phyloP scores from a whole-genome alignment of 495 filamentous ascomycete species.

The Durotheca rogersii region DNA sequence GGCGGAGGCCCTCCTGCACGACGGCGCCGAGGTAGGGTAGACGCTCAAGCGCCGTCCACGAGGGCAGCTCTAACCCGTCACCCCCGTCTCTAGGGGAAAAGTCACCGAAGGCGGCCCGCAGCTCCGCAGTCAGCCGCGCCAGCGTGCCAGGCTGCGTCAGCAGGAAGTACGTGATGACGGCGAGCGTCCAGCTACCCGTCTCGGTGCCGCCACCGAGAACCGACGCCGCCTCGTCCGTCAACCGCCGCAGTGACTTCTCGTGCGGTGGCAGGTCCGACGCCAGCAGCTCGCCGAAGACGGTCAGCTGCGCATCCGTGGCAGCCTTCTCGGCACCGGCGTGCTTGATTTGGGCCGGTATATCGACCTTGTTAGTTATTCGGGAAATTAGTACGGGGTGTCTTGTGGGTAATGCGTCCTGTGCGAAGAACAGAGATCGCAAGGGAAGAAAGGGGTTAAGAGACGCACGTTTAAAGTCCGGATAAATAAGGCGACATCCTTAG shows the following conservation, averaged over 20 bases:
- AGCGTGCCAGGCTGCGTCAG: conserved; percentile 36
- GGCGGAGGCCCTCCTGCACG: conserved; percentile 46
- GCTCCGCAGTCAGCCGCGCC: conserved; percentile 36
- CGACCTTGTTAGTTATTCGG: no score
- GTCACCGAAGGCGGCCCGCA: conserved; percentile 26
- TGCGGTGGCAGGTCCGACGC: conserved; percentile 39
- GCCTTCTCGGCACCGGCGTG: conserved; percentile 3
- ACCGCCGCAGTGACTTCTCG: conserved; percentile 38
- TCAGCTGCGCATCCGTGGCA: conserved; percentile 1
- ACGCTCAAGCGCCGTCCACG: conserved; percentile 31
- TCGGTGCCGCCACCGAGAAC: conserved; percentile 53
- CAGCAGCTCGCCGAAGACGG: conserved; percentile 31
- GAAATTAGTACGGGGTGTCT: no score
- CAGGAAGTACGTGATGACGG: conserved; percentile 40
- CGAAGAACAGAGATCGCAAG: no score
- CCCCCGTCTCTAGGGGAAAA: no score
- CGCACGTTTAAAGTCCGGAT: conserved; percentile 15
- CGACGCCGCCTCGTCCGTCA: conserved; percentile 45
- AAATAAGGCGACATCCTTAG: conserved; percentile 1
- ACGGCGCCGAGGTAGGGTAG: conserved; percentile 49
- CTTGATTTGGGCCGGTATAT: conserved; percentile 8
- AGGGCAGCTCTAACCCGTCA: conserved; percentile 1
- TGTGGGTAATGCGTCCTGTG: no score
- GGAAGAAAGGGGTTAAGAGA: no score
- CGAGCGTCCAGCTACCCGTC: conserved; percentile 45